phyloP scores from a whole-genome alignment of 2,329 filamentous ascomycete species.

The Mycosphaerella arachidis region DNA sequence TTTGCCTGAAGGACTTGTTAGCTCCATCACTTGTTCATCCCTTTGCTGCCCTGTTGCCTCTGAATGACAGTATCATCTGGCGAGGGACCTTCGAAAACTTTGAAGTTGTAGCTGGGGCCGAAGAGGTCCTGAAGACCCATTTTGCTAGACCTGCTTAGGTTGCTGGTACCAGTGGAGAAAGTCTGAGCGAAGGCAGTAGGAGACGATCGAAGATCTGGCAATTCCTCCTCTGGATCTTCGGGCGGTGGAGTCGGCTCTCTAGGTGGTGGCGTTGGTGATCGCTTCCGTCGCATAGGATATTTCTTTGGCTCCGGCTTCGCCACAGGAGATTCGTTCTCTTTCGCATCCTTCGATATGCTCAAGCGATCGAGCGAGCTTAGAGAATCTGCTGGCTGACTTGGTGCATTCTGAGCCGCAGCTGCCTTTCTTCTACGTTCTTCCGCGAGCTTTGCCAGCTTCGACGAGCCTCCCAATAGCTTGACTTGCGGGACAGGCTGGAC shows the following conservation, averaged over 20 bases:
- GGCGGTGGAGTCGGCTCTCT: slow-evolving; percentile 27
- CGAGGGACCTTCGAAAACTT: slow-evolving; percentile 30
- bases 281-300: slow-evolving; percentile 29
- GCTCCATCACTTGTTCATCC: slow-evolving; percentile 26
- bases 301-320: slow-evolving; percentile 65
- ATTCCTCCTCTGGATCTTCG: slow-evolving; percentile 22
- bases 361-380: slow-evolving; percentile 44
- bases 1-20: slow-evolving; percentile 15
- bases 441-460: slow-evolving; percentile 86
- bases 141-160: slow-evolving; percentile 2
- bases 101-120: slow-evolving; percentile 14
- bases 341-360: slow-evolving; percentile 26
- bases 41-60: slow-evolving; percentile 31
- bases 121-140: slow-evolving; percentile 27
- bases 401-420: slow-evolving; percentile 36
- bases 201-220: slow-evolving; percentile 28
- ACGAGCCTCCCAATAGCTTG: slow-evolving; percentile 77
- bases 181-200: slow-evolving; percentile 30
- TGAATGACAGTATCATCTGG: slow-evolving; percentile 31
- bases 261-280: slow-evolving; percentile 28
- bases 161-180: slow-evolving; percentile 16
- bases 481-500: slow-evolving; percentile 57
- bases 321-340: slow-evolving; percentile 23
- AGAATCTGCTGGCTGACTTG: slow-evolving; percentile 23
- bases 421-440: slow-evolving; percentile 81